These are phyloP conservation scores for Aspergillus egyptiacus DNA, from an alignment of 495 filamentous ascomycete genomes.

Conservation along the genomic window DNA sequence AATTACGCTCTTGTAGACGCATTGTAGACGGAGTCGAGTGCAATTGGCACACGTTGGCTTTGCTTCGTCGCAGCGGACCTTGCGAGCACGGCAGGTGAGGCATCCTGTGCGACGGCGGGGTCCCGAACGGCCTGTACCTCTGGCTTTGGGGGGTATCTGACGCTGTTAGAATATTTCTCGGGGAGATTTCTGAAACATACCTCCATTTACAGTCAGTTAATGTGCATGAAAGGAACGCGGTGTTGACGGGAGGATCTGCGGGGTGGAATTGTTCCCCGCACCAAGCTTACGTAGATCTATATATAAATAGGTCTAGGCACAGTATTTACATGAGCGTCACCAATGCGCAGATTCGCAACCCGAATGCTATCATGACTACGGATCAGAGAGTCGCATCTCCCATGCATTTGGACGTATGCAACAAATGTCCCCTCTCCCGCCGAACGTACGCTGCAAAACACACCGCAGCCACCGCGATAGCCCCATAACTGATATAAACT, in stretches of 20 bases:
- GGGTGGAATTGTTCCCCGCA: slow-evolving; percentile 6
- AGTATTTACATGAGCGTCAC: too few species aligned
- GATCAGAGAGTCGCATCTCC: background rate
- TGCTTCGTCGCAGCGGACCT: slow-evolving; percentile 41
- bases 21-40: slow-evolving; percentile 32
- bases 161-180: background rate
- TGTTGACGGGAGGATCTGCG: background rate
- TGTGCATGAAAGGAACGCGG: background rate
- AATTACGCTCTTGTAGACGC: slow-evolving; percentile 25
- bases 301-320: too few species aligned
- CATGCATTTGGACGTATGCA: slow-evolving; percentile 43
- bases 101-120: slow-evolving; percentile 42
- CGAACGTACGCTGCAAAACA: slow-evolving; percentile 54
- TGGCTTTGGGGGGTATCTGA: slow-evolving; percentile 31
- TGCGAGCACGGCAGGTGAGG: slow-evolving; percentile 41
- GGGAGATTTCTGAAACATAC: background rate
- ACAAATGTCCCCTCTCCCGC: slow-evolving; percentile 54
- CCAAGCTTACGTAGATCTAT: background rate
- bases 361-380: background rate
- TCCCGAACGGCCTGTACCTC: slow-evolving; percentile 35
- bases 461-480: slow-evolving; percentile 41
- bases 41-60: slow-evolving; percentile 39
- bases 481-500: slow-evolving; percentile 48
- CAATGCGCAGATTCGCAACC: too few species aligned
- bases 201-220: background rate